Evolutionary conservation across 768 basidiomycete genomes (phyloP), one percentile per base, ranked within the genome.

Genomic region (Coprinopsis marcescibilis): DNA sequence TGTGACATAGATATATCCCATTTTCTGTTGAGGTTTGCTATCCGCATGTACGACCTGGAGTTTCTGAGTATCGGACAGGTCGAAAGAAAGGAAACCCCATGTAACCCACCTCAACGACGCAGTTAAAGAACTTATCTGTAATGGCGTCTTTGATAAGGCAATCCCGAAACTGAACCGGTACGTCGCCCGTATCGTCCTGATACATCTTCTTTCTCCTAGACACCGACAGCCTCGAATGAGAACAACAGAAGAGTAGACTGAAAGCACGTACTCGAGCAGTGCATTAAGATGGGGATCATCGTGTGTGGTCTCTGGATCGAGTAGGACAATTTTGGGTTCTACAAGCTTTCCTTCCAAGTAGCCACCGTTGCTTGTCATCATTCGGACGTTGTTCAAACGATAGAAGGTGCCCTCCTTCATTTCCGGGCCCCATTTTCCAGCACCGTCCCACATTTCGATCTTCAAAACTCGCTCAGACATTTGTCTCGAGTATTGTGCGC

Each of bases 401-500:
- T 77, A 85, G 51, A 70, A 78, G 15, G 8, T 4, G 6, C 41
- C 41, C 26, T 30, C 41, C 10, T 30, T 6, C 10, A 30, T 4
- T 19, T 21, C 17, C 48, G 75, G 66, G 19, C 77, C 76, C 1
- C 63, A 54, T 33, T 62, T 56, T 1, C 60, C 63, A 11, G 83
- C 79, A 1, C 34, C 56, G 51, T 80, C 77, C 79, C 80, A 85
- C 64, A 79, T 74, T 52, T 76, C 74, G 24, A 83, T 68, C 39
- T 67, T 73, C n/a, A 85, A 55, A 14, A 79, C 68, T 20, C 56
- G 59, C 12, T 72, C 64, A 2, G 61, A 62, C 26, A 85, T 61
- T 20, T 61, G 64, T 4, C 65, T 56, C 10, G 75, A 67, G 57
- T 76, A 81, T 75, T 74, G 80, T 35, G 60, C 43, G 5, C 64